Evolutionary conservation across 768 basidiomycete genomes (phyloP), one percentile per base, ranked within the genome.

Genomic region (Lactifluus echinatus): DNA sequence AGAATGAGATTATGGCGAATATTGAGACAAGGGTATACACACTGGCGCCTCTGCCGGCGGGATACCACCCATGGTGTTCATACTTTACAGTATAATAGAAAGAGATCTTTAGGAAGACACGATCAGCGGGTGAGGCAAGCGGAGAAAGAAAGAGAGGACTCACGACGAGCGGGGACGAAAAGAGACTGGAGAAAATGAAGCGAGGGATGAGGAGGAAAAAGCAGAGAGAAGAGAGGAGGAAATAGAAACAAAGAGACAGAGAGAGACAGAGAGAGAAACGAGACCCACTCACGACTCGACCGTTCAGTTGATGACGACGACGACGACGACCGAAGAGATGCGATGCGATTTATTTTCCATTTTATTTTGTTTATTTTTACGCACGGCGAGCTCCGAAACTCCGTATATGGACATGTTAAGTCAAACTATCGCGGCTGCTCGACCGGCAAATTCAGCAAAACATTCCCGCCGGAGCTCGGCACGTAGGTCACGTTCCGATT

Each of bases 401-500:
- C 53, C 44, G 54, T 53, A 19, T 56, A 26, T 29, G n/a, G n/a
- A n/a, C n/a, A n/a, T n/a, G n/a, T n/a, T n/a, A n/a, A n/a, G n/a
- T n/a, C n/a, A n/a, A n/a, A n/a, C n/a, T n/a, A n/a, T n/a, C n/a
- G 34, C 31, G 72, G 57, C 47, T 78, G 74, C 57, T 76, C 74
- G 10, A 81, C 79, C 56, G 88, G 85, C 60, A 95, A 84, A 71
- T 89, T 91, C 69, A 95, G 71, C 63, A 96, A 72, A 56, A 96
- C 84, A 67, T 87, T 88, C 2, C 84, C 84, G 14, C 83, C 83
- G 12, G 85, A 77, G 64, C 84, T 85, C 46, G 93, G 93, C 57
- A 96, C 82, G 68, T 93, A 96, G 33, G 90, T 85, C 67, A 96
- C 90, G 70, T 94, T 93, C 58, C 81, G 79, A 66, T 88, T 93